These are phyloP conservation scores for Xylaria sp. DNA, from an alignment of 2,329 filamentous ascomycete genomes.

Conservation along the genomic window DNA sequence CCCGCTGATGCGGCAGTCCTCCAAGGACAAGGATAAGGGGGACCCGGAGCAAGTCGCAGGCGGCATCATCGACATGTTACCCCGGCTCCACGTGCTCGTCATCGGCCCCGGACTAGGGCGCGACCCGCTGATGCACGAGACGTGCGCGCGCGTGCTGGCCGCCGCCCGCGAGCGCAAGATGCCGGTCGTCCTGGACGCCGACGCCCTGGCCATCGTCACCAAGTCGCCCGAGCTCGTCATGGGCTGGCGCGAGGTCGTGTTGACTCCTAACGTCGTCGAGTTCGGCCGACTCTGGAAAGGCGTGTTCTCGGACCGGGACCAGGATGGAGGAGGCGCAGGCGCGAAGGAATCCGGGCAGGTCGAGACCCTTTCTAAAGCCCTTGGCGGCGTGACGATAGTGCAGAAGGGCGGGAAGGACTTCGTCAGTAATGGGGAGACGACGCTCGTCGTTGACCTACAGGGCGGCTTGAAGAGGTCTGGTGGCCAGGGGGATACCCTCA, in stretches of 20 bases:
- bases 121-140: slow-evolving; percentile 89
- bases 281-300: slow-evolving; percentile 85
- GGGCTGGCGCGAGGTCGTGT: slow-evolving; percentile 84
- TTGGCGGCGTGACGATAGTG: slow-evolving; percentile 90
- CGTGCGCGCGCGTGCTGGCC: slow-evolving; percentile 79
- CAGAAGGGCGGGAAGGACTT: slow-evolving; percentile 88
- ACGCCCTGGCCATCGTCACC: slow-evolving; percentile 83
- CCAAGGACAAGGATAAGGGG: slow-evolving; percentile 65
- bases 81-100: slow-evolving; percentile 90
- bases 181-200: slow-evolving; percentile 90
- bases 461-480: slow-evolving; percentile 92
- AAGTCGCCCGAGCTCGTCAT: slow-evolving; percentile 79
- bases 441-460: slow-evolving; percentile 78
- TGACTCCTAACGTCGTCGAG: slow-evolving; percentile 96
- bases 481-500: slow-evolving; percentile 95
- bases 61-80: slow-evolving; percentile 81
- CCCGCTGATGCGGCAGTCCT: slow-evolving; percentile 74
- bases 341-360: slow-evolving; percentile 60
- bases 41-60: slow-evolving; percentile 71
- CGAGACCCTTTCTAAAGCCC: slow-evolving; percentile 74
- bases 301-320: slow-evolving; percentile 65
- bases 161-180: slow-evolving; percentile 78
- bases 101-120: slow-evolving; percentile 92
- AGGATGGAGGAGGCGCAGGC: slow-evolving; percentile 5
- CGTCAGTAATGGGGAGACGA: slow-evolving; percentile 82